phyloP scores from a whole-genome alignment of 257 asterid species.

The Solanum peruvianum region DNA sequence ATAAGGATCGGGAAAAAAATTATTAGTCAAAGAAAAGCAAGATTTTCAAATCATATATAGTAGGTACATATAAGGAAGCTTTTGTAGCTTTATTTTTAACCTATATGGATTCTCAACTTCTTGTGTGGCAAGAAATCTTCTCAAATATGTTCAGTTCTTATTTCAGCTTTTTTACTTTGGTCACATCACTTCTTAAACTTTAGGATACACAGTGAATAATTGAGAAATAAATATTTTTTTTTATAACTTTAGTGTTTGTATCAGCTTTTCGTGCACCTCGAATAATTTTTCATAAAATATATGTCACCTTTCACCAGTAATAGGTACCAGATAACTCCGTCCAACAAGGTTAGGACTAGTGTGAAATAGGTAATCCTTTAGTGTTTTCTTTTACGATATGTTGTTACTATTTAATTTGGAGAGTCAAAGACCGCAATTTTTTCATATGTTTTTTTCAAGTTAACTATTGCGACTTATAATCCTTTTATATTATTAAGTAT shows the following conservation, averaged over 20 bases:
- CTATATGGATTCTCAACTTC: not conserved
- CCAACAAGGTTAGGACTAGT: not conserved
- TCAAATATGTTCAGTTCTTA: not conserved
- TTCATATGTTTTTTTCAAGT: not conserved
- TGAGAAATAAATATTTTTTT: not conserved
- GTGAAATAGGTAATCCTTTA: not conserved
- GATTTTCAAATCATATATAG: not conserved
- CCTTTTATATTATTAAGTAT: not conserved
- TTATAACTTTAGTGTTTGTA: fast-evolving
- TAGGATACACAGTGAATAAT: not conserved
- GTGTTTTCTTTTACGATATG: not conserved
- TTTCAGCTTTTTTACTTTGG: not conserved
- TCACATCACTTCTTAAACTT: not conserved
- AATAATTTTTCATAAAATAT: not conserved
- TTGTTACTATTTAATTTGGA: not conserved
- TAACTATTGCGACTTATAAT: not conserved
- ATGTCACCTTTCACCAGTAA: not conserved
- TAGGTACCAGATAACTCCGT: not conserved
- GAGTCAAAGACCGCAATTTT: not conserved
- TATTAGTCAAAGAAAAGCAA: not conserved
- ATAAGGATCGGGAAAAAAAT: too few species aligned
- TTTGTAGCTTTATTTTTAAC: not conserved
- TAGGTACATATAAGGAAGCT: not conserved
- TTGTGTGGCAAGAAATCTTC: not conserved
- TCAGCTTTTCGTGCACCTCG: not conserved